Conservation (phyloP, 257 asterid species). For the Nicotiana undulata region DNA sequence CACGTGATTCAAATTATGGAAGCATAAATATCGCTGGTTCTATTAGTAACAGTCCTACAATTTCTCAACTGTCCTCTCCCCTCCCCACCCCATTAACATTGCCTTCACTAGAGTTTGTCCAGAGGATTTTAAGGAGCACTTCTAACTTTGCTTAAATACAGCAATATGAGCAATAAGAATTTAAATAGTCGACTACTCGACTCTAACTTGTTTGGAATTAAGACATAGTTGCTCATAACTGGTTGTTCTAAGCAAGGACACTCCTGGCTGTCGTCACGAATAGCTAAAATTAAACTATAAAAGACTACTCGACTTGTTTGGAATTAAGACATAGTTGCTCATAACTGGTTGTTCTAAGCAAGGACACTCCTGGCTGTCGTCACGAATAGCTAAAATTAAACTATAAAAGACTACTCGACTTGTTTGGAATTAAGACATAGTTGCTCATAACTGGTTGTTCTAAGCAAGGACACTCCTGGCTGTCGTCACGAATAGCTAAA, state of each 20-base stretch:
- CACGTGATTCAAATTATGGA: background rate
- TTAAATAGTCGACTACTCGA: no score
- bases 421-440: background rate
- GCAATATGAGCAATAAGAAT: no score
- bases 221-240: background rate
- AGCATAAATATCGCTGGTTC: background rate
- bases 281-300: background rate
- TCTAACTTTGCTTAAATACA: no score
- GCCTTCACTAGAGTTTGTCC: no score
- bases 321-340: background rate
- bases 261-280: background rate
- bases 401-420: background rate
- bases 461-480: background rate
- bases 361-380: background rate
- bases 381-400: background rate
- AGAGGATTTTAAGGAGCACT: no score
- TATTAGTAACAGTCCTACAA: background rate
- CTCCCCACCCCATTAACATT: no score
- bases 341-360: background rate
- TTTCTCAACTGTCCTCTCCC: no score
- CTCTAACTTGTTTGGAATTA: background rate
- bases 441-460: background rate
- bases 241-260: background rate
- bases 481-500: background rate
- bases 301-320: background rate